phyloP scores from a whole-genome alignment of 108 stramenopile species.

The Nitzschia sp. region DNA sequence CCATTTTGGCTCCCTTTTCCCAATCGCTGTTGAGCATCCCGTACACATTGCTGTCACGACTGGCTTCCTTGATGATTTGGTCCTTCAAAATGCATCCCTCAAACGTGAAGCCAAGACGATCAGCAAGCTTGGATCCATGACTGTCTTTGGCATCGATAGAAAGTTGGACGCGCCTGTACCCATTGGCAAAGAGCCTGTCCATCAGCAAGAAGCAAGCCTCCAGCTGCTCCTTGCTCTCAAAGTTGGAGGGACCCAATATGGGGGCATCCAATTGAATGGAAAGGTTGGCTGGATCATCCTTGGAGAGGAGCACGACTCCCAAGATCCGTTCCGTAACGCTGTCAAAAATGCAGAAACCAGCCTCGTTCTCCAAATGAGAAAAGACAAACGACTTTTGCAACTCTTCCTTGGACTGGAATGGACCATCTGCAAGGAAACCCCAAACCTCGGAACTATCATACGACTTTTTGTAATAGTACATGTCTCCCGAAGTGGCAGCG shows the following conservation, averaged over 20 bases:
- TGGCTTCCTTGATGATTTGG: constrained; percentile 76
- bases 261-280: constrained; percentile 74
- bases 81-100: constrained; percentile 71
- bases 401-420: constrained; percentile 47
- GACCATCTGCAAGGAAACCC: constrained; percentile 79
- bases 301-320: constrained; percentile 60
- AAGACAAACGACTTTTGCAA: constrained; percentile 64
- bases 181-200: constrained; percentile 79
- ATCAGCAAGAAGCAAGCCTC: constrained; percentile 79
- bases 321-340: constrained; percentile 63
- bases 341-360: constrained; percentile 78
- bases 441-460: constrained; percentile 78
- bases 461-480: constrained; percentile 47
- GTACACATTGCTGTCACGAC: constrained; percentile 75
- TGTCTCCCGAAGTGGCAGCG: constrained; percentile 64
- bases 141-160: constrained; percentile 68
- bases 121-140: constrained; percentile 50
- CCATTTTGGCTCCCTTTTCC: constrained; percentile 72
- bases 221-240: constrained; percentile 64
- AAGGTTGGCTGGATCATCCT: constrained; percentile 73
- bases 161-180: constrained; percentile 81
- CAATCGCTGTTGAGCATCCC: constrained; percentile 87
- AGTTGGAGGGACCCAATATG: constrained; percentile 53
- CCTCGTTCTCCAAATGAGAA: constrained; percentile 53
- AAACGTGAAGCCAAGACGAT: constrained; percentile 70